Evolutionary conservation across 768 basidiomycete species (phyloP).

Genomic region (Steccherinum ochraceum): DNA sequence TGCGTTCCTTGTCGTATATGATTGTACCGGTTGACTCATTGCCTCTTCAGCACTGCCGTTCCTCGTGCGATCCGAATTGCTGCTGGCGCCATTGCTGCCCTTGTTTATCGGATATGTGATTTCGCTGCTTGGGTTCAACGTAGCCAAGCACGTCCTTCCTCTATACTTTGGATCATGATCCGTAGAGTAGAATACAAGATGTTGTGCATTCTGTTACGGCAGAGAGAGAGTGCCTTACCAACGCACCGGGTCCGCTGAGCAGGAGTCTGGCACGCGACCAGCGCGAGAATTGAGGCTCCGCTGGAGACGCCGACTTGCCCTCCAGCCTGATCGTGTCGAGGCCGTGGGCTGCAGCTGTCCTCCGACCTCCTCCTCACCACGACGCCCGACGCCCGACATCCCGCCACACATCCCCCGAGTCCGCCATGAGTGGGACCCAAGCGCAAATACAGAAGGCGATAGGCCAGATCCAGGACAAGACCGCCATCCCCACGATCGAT

Average conservation of each 20-base stretch:
- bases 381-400: constrained; percentile 1
- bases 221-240: too few relatives aligned
- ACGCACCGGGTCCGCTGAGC: too few relatives aligned
- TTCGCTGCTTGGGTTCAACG: constrained; percentile 86
- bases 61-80: constrained; percentile 80
- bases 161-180: constrained; percentile 64
- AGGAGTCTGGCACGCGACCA: too few relatives aligned
- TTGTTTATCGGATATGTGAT: constrained; percentile 81
- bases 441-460: constrained; percentile 62
- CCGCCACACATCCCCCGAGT: constrained; percentile 3
- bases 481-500: constrained; percentile 61
- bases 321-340: too few relatives aligned
- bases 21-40: constrained; percentile 15
- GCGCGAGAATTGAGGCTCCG: background rate
- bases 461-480: constrained; percentile 50
- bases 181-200: background rate
- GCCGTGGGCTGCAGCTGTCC: too few relatives aligned
- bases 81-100: constrained; percentile 87
- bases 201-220: too few relatives aligned
- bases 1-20: constrained; percentile 20
- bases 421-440: constrained; percentile 20
- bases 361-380: constrained; percentile 15
- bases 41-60: constrained; percentile 75
- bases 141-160: constrained; percentile 73
- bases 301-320: background rate